Conservation (phyloP, 257 asterid genomes). For the Datura wrightii region DNA sequence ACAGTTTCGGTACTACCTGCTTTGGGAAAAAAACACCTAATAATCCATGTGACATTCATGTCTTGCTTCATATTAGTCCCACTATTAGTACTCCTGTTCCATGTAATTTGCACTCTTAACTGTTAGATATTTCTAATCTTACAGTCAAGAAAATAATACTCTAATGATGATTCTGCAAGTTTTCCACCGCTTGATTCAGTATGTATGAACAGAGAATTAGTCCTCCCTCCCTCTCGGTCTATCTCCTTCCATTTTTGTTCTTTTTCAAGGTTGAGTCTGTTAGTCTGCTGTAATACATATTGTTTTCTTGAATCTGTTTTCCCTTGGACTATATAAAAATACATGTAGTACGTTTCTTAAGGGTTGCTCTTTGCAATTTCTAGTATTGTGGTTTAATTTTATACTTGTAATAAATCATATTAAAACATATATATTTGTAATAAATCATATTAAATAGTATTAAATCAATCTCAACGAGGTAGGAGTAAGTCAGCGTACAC, state of each 20-base stretch:
- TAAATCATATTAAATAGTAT: too few species aligned
- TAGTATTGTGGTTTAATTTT: neutral
- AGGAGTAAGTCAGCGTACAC: too few species aligned
- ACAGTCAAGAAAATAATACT: neutral
- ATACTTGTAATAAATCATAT: neutral
- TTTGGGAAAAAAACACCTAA: neutral
- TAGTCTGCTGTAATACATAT: neutral
- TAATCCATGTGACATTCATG: neutral
- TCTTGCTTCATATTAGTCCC: neutral
- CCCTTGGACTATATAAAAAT: neutral
- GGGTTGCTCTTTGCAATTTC: neutral
- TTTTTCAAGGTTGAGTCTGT: neutral
- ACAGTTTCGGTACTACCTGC: neutral
- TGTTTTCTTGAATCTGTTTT: neutral
- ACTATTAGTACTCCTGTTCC: neutral
- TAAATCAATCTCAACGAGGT: too few species aligned
- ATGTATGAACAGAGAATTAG: neutral
- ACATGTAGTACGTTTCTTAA: neutral
- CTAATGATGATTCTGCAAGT: conserved; percentile 7
- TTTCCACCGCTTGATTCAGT: neutral
- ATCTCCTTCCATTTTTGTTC: too few species aligned
- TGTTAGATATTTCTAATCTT: neutral
- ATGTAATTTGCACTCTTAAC: neutral
- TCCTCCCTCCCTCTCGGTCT: neutral
- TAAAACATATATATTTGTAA: too few species aligned